Base-by-base conservation (phyloP, 495 filamentous ascomycete genomes). In the Hypoxylon fragiforme region DNA sequence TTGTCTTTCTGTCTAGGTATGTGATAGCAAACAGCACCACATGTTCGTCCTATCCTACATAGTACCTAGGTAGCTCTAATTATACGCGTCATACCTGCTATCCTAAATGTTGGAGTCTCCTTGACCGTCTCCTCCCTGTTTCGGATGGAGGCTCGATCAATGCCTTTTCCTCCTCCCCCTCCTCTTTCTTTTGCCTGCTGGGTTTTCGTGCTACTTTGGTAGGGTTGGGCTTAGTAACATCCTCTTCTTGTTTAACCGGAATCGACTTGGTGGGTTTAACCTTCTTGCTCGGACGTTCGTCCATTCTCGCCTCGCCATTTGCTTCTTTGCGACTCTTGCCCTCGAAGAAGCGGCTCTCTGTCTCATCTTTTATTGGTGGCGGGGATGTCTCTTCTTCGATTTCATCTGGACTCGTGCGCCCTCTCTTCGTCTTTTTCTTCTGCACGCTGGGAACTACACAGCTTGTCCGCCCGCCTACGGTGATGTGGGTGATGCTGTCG, bases 391-490 rank as follows among this genome's bases (percentile, higher is more conserved):
- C 70, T 43, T 69, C 69, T 46, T 73, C 74, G 4, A 71, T 55
- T 1, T 66, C 62, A 28, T 55, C 52, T 1, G 66, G 49, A 3
- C 54, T 61, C 13, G 73, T 49, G 4, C 60, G 60, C 19, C 71
- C 73, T 5, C 54, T 73, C 76, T 95, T 95, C 72, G 91, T 94
- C 74, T 97, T 73, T 76, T 95, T 95, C 72, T 91, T 94, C 74
- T 97, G 94, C 20, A 91, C 73, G 48, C 78, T 84, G 0, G 89
- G 90, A 5, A 92, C 42, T 4, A 35, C 42, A 9, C 18, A 45
- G 42, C 88, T 95, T 2, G 94, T 96, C 53, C 94, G 78, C 2
- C 90, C 90, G 2, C 92, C 91, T 3, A 97, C 92, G 9, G 85
- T 96, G 16, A 97, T 57, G 62, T 87, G 91, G 0, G 80, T 83